A percentile compares a stretch with the other conserved stretches of the same genome.
Conservation (phyloP, 2,329 filamentous ascomycete genomes). For the Diaporthe sp. region DNA sequence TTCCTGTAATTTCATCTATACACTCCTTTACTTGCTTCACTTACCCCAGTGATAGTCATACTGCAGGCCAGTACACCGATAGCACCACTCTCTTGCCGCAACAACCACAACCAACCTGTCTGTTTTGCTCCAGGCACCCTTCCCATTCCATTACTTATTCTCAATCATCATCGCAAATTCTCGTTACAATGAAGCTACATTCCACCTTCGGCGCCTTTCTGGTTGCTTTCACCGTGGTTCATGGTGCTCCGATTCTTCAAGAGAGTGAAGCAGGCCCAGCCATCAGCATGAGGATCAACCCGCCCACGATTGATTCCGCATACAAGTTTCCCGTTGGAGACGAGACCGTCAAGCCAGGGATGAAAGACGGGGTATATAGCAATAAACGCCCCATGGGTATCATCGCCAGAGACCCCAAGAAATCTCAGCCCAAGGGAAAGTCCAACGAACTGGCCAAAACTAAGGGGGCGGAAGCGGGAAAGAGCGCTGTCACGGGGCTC, state of each 20-base stretch:
- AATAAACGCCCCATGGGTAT: neutral
- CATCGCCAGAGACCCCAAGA: neutral
- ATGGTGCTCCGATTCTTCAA: neutral
- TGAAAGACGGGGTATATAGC: too few species aligned
- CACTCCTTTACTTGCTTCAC: neutral
- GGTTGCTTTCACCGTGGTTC: neutral
- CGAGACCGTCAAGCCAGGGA: too few species aligned
- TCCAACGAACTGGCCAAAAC: too few species aligned
- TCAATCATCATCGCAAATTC: neutral
- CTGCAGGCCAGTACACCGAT: neutral
- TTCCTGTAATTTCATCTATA: neutral
- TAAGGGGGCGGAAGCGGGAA: too few species aligned
- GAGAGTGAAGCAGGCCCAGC: neutral
- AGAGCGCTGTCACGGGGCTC: too few species aligned
- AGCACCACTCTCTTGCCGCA: neutral
- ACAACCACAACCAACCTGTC: too few species aligned
- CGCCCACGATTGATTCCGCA: too few species aligned
- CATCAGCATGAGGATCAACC: neutral
- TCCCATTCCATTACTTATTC: neutral
- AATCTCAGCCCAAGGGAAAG: too few species aligned
- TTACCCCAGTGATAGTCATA: neutral
- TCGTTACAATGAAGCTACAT: neutral
- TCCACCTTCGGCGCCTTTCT: slow-evolving; percentile 10
- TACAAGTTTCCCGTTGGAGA: too few species aligned
- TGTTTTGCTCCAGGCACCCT: neutral